These are phyloP conservation scores for Aureobasidium musti DNA, from an alignment of 2,329 filamentous ascomycete genomes.

Conservation along the genomic window DNA sequence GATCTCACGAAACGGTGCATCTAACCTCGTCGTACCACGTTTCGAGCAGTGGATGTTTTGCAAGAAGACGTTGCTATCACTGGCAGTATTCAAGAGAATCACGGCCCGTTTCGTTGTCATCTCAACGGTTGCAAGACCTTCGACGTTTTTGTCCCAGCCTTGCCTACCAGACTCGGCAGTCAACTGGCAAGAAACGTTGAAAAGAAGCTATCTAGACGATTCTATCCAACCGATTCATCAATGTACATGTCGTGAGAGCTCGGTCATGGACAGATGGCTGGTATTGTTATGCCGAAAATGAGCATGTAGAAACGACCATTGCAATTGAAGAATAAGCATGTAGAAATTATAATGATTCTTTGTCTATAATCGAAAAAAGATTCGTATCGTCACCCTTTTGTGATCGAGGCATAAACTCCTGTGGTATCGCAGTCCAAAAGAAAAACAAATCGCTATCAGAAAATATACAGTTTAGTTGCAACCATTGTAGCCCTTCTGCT, in stretches of 20 bases:
- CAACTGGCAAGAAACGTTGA: background rate
- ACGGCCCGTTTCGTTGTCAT: background rate
- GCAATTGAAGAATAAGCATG: background rate
- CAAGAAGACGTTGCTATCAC: constrained; percentile 11
- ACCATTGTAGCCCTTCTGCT: constrained; percentile 52
- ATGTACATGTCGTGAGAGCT: background rate
- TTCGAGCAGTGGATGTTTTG: background rate
- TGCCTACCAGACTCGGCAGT: constrained; percentile 7
- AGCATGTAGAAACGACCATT: too few relatives aligned
- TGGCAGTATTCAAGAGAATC: background rate
- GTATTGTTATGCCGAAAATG: background rate
- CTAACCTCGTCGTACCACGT: constrained; percentile 1
- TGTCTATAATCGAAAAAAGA: constrained; percentile 16
- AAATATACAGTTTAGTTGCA: constrained; percentile 38
- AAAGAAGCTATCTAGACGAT: background rate
- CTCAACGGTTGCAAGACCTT: background rate
- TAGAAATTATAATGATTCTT: constrained; percentile 17
- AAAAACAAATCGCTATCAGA: constrained; percentile 20
- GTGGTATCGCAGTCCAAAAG: constrained; percentile 21
- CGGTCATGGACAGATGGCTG: background rate
- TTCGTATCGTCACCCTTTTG: constrained; percentile 11
- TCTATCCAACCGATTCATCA: background rate
- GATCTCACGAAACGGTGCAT: background rate
- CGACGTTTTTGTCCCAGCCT: constrained; percentile 17
- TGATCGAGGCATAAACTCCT: constrained; percentile 6